Base-by-base conservation (phyloP, 257 asterid genomes). In the Hygrophila difformis region DNA sequence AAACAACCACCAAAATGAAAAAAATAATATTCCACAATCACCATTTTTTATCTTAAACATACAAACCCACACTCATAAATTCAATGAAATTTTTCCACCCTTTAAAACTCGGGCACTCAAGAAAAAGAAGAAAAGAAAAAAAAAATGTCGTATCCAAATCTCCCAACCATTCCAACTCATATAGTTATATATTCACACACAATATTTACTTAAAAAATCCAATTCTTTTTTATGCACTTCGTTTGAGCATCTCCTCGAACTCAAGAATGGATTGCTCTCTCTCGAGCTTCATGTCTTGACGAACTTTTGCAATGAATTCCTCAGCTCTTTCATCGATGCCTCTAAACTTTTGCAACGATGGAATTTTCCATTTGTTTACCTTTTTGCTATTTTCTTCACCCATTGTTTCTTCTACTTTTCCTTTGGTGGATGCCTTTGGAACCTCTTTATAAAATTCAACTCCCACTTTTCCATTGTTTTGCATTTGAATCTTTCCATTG, bases 181-280 rank as follows among this genome's bases (percentile, higher is more conserved):
- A n/a, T n/a, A n/a, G n/a, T n/a, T n/a, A n/a, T n/a, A n/a, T n/a
- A n/a, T n/a, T n/a, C n/a, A n/a, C n/a, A n/a, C n/a, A n/a, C n/a
- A 0, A 13, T 15, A 3, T 13, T 6, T 6, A 13, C 19, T 11
- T 4, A 36, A 8, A 18, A 22, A 12, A 9, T 6, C 12, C 0
- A 15, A 14, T 8, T 23, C 10, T 54, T 29, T 3, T 2, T 60
- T 24, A 79, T 47, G 68, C 50, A 59, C 87, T 66, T 53, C 82
- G 57, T 36, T 75, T 77, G 47, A 83, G 70, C 92, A 76, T 79
- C 63, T 79, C 92, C 51, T 83, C 71, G 47, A 54, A 82, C 13
- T 82, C 94, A 59, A 48, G 47, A 18, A 74, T 63, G 0, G 92
- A 83, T 51, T 79, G 66, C 67, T 76, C 84, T 19, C 82, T 76